Conservation (phyloP, 31 red algal species). For the Odonthalia washingtoniensis region DNA sequence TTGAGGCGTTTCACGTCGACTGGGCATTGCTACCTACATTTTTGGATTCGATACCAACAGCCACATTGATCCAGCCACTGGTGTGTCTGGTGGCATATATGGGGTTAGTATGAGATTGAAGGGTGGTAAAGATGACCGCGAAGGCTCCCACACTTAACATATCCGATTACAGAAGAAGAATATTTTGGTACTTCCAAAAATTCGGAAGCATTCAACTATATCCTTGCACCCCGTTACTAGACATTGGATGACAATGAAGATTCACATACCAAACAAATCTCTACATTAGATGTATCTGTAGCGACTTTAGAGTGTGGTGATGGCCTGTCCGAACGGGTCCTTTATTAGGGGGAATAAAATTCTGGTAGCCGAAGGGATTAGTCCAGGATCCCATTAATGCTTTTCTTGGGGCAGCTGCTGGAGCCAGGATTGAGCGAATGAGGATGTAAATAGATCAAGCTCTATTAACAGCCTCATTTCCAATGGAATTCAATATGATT, state of each 20-base stretch:
- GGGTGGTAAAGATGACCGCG: not conserved
- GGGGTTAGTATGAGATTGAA: conserved; percentile 2
- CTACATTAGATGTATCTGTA: conserved; percentile 68
- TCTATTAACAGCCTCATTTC: conserved; percentile 62
- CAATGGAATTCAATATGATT: conserved; percentile 74
- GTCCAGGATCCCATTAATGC: conserved; percentile 84
- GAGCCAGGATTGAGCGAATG: conserved; percentile 65
- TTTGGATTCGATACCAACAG: not conserved
- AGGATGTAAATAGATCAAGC: conserved; percentile 77
- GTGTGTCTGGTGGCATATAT: conserved; percentile 44
- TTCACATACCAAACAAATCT: conserved; percentile 10
- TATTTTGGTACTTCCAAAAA: conserved; percentile 45
- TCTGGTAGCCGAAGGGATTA: conserved; percentile 80
- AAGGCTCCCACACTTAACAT: conserved; percentile 44
- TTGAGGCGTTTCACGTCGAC: conserved; percentile 60
- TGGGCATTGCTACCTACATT: conserved; percentile 54
- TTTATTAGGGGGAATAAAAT: conserved; percentile 83
- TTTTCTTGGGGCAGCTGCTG: conserved; percentile 80
- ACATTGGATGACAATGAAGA: conserved; percentile 3
- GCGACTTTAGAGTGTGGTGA: conserved; percentile 74
- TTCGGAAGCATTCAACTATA: conserved; percentile 25
- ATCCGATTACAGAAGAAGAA: conserved; percentile 56
- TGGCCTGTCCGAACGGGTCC: no score
- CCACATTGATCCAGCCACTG: no score
- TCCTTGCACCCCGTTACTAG: conserved; percentile 64